These are phyloP conservation scores for Scopulariopsis brevicaulis DNA, from an alignment of 2,329 filamentous ascomycete species.

Conservation along the genomic window DNA sequence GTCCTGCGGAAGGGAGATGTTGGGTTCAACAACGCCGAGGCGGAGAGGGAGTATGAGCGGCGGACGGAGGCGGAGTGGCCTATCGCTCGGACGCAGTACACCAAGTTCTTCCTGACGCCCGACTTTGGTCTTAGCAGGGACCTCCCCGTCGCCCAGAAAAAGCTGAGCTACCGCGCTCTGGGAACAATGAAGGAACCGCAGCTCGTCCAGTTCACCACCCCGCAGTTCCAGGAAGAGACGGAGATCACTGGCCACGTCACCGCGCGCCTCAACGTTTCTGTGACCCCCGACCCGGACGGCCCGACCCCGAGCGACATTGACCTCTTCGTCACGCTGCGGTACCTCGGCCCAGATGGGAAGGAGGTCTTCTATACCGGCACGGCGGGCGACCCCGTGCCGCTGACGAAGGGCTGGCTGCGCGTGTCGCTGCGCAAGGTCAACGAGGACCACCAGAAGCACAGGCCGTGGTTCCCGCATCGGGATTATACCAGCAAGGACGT, in stretches of 20 bases:
- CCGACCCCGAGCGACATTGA: conserved; percentile 40
- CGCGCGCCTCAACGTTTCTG: conserved; percentile 52
- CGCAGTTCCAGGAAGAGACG: conserved; percentile 47
- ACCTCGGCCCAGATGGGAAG: conserved; percentile 39
- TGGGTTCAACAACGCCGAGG: conserved; percentile 48
- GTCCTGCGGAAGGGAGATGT: conserved; percentile 55
- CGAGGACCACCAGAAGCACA: conserved; percentile 34
- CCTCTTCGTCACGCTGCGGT: conserved; percentile 50
- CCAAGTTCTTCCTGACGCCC: conserved; percentile 43
- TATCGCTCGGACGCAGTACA: conserved; percentile 41
- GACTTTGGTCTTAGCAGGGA: conserved; percentile 22
- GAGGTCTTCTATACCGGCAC: conserved; percentile 57
- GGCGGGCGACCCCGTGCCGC: conserved; percentile 49
- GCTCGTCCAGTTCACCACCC: conserved; percentile 43
- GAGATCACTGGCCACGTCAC: conserved; percentile 60
- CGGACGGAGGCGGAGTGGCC: conserved; percentile 55
- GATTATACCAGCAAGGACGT: conserved; percentile 48
- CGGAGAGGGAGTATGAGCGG: conserved; percentile 41
- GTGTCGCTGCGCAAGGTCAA: conserved; percentile 44
- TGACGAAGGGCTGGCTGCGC: conserved; percentile 54
- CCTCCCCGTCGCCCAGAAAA: conserved; percentile 12
- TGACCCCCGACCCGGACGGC: conserved; percentile 37
- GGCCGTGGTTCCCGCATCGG: conserved; percentile 37
- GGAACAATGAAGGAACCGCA: conserved; percentile 43
- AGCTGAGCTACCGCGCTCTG: conserved; percentile 47